Evolutionary conservation across 495 filamentous ascomycete genomes (phyloP), one percentile per base, ranked within the genome.

Genomic region (Hamigera avellanea): DNA sequence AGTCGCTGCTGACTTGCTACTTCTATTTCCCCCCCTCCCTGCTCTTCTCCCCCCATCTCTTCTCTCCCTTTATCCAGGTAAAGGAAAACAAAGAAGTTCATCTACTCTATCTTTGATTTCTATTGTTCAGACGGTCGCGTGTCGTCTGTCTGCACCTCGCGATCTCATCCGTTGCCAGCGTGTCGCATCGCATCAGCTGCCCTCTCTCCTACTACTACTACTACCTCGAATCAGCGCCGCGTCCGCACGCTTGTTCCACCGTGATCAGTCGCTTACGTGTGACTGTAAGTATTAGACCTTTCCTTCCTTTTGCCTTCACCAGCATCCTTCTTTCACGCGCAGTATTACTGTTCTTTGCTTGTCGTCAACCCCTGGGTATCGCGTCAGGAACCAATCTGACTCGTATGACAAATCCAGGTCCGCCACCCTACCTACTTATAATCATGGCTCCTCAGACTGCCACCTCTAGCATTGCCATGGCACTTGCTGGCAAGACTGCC

Each of bases 401-500:
- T 37, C 35, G 9, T 26, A 21, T 26, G 14, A 35, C 33, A 35
- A 8, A 15, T 19, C 36, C 7, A 3, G 16, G 25, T 26, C 32
- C 23, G 35, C 14, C 23, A 10, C 33, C 21, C 33, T 25, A 25
- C 17, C 31, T 33, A 19, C 33, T 13, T 19, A 21, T 34, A 33
- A 66, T 48, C 51, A 72, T 72, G 69, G 66, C 66, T 60, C 48
- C 54, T 42, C 63, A 64, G 39, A 68, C 56, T 44, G 50, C 52
- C 33, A 58, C 56, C 36, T 76, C 75, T 52, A 76, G 65, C 64
- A 70, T 73, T 53, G 68, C 72, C 37, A 69, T 74, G 66, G 76
- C 76, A 54, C 68, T 76, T 57, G 73, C 73, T 63, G 70, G 70
- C 60, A 69, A 69, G 57, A 72, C 70, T 39, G 69, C 67, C 38